Evolutionary conservation across 2,329 filamentous ascomycete genomes (phyloP).

Genomic region (Penicillium vulpinum): DNA sequence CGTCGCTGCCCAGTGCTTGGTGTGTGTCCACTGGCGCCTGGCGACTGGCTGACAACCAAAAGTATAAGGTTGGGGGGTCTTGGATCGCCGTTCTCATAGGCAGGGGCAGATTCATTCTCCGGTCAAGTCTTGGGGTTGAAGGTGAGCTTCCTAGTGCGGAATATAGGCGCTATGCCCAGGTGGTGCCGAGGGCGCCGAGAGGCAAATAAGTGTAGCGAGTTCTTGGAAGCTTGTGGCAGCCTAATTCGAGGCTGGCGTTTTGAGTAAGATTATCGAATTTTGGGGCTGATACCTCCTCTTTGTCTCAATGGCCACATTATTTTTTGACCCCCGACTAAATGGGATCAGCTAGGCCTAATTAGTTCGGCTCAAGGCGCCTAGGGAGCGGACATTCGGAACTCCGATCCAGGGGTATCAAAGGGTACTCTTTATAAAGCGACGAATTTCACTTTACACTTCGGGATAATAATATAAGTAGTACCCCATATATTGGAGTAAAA

Average conservation of each 20-base stretch:
- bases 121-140: neutral
- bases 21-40: neutral
- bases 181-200: slow-evolving; percentile 3
- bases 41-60: neutral
- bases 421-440: too few species aligned
- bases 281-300: slow-evolving; percentile 1
- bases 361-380: neutral
- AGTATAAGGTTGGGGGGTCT: neutral
- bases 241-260: neutral
- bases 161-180: neutral
- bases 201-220: neutral
- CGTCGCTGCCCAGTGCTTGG: slow-evolving; percentile 1
- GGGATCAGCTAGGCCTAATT: neutral
- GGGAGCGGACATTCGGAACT: neutral
- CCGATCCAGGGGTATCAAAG: neutral
- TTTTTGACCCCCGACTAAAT: neutral
- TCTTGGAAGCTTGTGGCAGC: neutral
- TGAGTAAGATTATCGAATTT: slow-evolving; percentile 2
- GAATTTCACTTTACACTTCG: too few species aligned
- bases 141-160: slow-evolving; percentile 1
- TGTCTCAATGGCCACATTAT: neutral
- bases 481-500: too few species aligned
- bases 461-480: too few species aligned
- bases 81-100: neutral
- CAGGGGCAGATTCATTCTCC: neutral